Percentiles rank a stretch among this genome's conserved stretches.
Conservation (phyloP, 2,329 filamentous ascomycete genomes). For the Diaporthe humulicola region DNA sequence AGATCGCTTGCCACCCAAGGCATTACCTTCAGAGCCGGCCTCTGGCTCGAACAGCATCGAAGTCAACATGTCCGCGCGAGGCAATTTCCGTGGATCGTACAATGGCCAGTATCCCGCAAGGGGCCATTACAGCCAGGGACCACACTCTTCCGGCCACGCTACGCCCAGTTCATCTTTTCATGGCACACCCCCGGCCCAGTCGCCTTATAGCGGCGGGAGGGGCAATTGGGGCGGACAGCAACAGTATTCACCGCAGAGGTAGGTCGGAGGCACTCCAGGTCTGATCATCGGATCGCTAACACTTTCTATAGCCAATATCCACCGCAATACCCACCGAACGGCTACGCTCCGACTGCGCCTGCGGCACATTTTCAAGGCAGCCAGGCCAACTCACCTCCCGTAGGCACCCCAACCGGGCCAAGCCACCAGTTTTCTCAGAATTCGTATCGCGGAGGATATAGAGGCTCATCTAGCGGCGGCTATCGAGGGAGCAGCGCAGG, state of each 20-base stretch:
- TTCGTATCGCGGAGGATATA: constrained; percentile 59
- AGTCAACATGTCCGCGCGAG: constrained; percentile 62
- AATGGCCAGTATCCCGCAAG: constrained; percentile 54
- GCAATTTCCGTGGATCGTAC: constrained; percentile 58
- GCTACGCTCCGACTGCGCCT: constrained; percentile 61
- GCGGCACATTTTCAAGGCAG: constrained; percentile 67
- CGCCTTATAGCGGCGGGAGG: constrained; percentile 56
- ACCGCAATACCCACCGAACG: constrained; percentile 70
- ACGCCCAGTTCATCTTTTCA: constrained; percentile 59
- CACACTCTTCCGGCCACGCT: constrained; percentile 55
- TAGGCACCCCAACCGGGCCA: constrained; percentile 71
- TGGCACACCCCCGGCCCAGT: constrained; percentile 58
- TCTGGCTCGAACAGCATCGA: constrained; percentile 65
- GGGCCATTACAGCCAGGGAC: constrained; percentile 49
- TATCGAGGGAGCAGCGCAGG: constrained; percentile 73
- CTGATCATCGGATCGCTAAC: constrained; percentile 43
- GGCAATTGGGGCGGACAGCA: constrained; percentile 54
- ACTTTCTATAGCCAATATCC: constrained; percentile 69
- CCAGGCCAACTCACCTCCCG: constrained; percentile 59
- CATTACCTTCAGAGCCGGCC: constrained; percentile 50
- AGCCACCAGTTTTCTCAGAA: constrained; percentile 65
- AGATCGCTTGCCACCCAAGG: background rate
- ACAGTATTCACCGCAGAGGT: constrained; percentile 58
- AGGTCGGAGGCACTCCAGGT: constrained; percentile 43
- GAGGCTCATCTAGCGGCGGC: constrained; percentile 61